phyloP scores from a whole-genome alignment of 176 grass and related monocot species.

The Cenchrus fungigraminus region DNA sequence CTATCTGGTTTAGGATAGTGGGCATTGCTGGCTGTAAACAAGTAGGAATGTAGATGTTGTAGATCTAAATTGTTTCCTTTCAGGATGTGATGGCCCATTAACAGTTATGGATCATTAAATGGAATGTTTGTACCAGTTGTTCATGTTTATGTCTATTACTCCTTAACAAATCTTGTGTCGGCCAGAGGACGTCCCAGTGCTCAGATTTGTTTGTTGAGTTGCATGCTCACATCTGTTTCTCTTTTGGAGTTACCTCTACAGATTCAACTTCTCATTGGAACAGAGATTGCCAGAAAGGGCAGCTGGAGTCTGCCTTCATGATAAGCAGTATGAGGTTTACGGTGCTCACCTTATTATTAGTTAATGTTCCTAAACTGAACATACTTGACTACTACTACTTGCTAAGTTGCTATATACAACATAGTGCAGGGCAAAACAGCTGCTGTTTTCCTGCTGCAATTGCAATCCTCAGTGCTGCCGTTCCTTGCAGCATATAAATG shows the following conservation, averaged over 20 bases:
- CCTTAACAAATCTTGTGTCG: constrained; percentile 4
- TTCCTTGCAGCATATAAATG: neutral
- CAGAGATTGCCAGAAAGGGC: neutral
- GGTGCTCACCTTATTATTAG: constrained; percentile 12
- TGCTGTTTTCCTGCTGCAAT: neutral
- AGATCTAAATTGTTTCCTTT: constrained; percentile 27
- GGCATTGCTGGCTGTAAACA: constrained; percentile 49
- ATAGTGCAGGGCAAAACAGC: neutral
- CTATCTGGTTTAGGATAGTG: constrained; percentile 14
- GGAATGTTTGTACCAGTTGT: constrained; percentile 15
- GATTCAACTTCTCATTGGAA: neutral
- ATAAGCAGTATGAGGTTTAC: neutral
- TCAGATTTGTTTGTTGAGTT: neutral
- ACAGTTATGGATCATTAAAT: constrained; percentile 19
- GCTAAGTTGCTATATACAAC: constrained; percentile 1
- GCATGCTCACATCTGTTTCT: neutral
- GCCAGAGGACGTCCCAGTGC: neutral
- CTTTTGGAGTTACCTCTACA: neutral
- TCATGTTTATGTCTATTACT: constrained; percentile 5
- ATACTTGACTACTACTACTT: neutral
- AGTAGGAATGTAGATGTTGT: constrained; percentile 41
- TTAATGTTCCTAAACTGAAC: constrained; percentile 17
- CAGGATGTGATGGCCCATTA: constrained; percentile 24
- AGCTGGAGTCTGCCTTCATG: neutral
- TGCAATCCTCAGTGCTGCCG: neutral